Percentiles rank a stretch among this genome's conserved stretches.
These are phyloP conservation scores for Cystoderma amianthinum DNA, from an alignment of 768 basidiomycete genomes.

Conservation along the genomic window DNA sequence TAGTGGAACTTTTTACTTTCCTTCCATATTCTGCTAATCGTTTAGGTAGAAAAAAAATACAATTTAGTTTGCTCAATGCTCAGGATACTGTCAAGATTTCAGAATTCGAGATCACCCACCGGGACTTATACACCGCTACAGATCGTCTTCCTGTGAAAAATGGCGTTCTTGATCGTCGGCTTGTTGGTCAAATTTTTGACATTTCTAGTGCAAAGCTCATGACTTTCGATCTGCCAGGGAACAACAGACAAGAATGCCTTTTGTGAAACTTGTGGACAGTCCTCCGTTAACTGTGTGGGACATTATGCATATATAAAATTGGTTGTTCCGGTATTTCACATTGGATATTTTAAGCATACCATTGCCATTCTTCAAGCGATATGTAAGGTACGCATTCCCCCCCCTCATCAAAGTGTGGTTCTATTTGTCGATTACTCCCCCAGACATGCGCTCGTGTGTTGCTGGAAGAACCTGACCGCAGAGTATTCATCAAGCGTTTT, in stretches of 20 bases:
- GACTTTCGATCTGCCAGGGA: slow-evolving; percentile 44
- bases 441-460: slow-evolving; percentile 91
- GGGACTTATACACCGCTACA: slow-evolving; percentile 82
- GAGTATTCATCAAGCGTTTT: slow-evolving; percentile 82
- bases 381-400: slow-evolving; percentile 67
- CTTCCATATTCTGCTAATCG: slow-evolving; percentile 5
- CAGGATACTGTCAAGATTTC: slow-evolving; percentile 95
- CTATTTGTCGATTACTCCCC: slow-evolving; percentile 2
- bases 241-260: slow-evolving; percentile 89
- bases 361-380: slow-evolving; percentile 91
- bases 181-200: slow-evolving; percentile 43
- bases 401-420: slow-evolving; percentile 1
- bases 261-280: slow-evolving; percentile 93
- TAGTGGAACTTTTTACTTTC: slow-evolving; percentile 13
- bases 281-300: slow-evolving; percentile 91
- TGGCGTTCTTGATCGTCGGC: slow-evolving; percentile 87
- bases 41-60: slow-evolving; percentile 76
- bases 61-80: slow-evolving; percentile 89
- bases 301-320: slow-evolving; percentile 99
- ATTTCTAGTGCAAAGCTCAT: neutral
- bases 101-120: slow-evolving; percentile 92
- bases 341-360: slow-evolving; percentile 96
- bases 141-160: slow-evolving; percentile 83
- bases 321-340: slow-evolving; percentile 94
- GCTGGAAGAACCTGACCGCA: slow-evolving; percentile 81